Evolutionary conservation across 768 basidiomycete species (phyloP), one percentile per base, ranked within the genome.

Genomic region (Clavulina sp.): DNA sequence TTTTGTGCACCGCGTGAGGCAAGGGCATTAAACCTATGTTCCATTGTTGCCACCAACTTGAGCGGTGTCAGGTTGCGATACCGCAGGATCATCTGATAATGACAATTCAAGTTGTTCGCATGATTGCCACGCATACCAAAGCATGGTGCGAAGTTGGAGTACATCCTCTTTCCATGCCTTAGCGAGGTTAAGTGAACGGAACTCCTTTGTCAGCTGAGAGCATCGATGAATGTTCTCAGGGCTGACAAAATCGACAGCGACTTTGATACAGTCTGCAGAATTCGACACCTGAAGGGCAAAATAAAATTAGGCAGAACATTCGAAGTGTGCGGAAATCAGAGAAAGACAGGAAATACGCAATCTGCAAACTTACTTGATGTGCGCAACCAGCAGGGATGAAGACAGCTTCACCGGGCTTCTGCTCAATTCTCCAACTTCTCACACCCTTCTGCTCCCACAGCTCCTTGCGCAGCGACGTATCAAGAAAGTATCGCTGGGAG

Each of bases 351-450:
- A 40, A 40, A 44, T 53, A 4, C 28, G 5, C 13, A 36, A 30
- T 24, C 19, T 18, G n/a, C 38, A 3, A 41, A 60, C 73, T 50
- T 50, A 84, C 85, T 77, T 89, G 86, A 64, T 89, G 86, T 0
- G 84, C 84, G 63, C 84, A 89, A 23, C 88, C 92, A 3, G 92
- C 92, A 13, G 92, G 92, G 55, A 97, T 88, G 64, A 95, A 91
- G 9, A 97, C 80, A 0, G 88, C 92, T 61, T 97, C 84, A 19
- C 89, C 89, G 2, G 86, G 85, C 57, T 75, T 73, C 65, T 97
- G 93, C 64, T 89, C 92, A 19, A 96, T 73, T 51, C 89, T 68
- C 67, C 78, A 81, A 55, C 84, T 83, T 66, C 67, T 75, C 28
- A 96, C 85, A 2, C 80, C 80, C 53, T 71, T 70, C 57, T 76